Evolutionary conservation across 805 yeast species (phyloP).

Genomic region (Nakazawaea ambrosiae): DNA sequence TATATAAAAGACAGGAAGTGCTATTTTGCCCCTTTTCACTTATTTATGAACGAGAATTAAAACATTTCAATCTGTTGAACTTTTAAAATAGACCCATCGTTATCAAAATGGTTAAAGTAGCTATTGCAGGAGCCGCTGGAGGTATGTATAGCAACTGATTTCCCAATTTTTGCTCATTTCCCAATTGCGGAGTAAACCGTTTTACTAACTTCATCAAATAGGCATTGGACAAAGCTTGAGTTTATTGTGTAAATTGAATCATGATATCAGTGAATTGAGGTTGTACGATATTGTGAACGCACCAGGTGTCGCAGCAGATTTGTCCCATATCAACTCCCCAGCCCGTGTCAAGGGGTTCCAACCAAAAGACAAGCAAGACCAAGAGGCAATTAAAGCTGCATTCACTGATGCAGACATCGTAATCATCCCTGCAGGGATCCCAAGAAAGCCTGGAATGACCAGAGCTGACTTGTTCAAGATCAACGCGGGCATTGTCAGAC

Average conservation of each 20-base stretch:
- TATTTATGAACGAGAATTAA: no score
- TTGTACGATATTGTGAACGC: conserved; percentile 49
- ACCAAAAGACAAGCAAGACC: conserved; percentile 22
- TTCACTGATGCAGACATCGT: conserved; percentile 37
- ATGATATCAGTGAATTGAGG: conserved; percentile 35
- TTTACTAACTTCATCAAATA: background rate
- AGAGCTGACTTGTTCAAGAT: conserved; percentile 83
- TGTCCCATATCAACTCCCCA: conserved; percentile 36
- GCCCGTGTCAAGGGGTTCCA: conserved; percentile 18
- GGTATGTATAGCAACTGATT: no score
- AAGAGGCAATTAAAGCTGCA: conserved; percentile 33
- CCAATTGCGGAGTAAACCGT: background rate
- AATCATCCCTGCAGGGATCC: conserved; percentile 76
- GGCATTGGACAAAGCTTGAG: conserved; percentile 56
- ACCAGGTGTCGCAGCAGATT: conserved; percentile 51
- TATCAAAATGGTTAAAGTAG: conserved; percentile 11
- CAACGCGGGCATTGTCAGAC: conserved; percentile 86
- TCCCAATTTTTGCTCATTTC: background rate
- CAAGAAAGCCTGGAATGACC: conserved; percentile 93
- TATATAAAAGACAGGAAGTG: no score
- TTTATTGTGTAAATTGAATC: conserved; percentile 40
- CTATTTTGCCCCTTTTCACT: no score
- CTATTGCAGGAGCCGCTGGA: conserved; percentile 12
- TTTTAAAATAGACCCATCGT: no score
- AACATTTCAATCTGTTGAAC: no score